Percentiles rank a stretch among this genome's conserved stretches.
phyloP scores from a whole-genome alignment of 495 filamentous ascomycete species.

The Hyphodiscus hymeniophilus region DNA sequence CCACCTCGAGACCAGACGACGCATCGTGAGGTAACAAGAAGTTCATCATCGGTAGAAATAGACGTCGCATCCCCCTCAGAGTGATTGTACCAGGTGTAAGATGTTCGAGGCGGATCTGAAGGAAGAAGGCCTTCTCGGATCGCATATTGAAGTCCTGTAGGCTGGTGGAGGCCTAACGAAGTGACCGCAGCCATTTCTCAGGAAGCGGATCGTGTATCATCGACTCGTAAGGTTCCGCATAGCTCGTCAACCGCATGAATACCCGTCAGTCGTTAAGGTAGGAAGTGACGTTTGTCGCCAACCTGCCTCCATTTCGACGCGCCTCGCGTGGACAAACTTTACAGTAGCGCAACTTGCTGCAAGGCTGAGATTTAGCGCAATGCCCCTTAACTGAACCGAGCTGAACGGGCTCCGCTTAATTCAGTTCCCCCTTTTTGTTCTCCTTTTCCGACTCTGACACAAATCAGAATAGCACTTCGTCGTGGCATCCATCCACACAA shows the following conservation, averaged over 20 bases:
- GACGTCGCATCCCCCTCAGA: slow-evolving; percentile 31
- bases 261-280: no score
- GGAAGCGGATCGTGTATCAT: slow-evolving; percentile 9
- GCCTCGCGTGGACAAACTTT: not conserved
- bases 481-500: not conserved
- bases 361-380: slow-evolving; percentile 1
- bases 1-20: slow-evolving; percentile 90
- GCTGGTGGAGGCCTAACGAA: slow-evolving; percentile 82
- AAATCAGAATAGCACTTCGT: not conserved
- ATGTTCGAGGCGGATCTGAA: slow-evolving; percentile 52
- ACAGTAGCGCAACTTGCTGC: no score
- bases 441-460: not conserved
- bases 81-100: slow-evolving; percentile 66
- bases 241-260: not conserved
- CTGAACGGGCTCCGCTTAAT: no score
- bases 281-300: no score
- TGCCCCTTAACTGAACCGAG: no score
- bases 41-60: slow-evolving; percentile 53
- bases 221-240: slow-evolving; percentile 12
- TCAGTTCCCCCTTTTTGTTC: no score
- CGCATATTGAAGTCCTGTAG: slow-evolving; percentile 72
- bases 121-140: slow-evolving; percentile 73
- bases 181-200: slow-evolving; percentile 72
- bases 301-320: not conserved
- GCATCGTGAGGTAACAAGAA: slow-evolving; percentile 72